Base-by-base conservation (phyloP, 1,284 basidiomycete genomes). In the Sanghuangporus weigelae region DNA sequence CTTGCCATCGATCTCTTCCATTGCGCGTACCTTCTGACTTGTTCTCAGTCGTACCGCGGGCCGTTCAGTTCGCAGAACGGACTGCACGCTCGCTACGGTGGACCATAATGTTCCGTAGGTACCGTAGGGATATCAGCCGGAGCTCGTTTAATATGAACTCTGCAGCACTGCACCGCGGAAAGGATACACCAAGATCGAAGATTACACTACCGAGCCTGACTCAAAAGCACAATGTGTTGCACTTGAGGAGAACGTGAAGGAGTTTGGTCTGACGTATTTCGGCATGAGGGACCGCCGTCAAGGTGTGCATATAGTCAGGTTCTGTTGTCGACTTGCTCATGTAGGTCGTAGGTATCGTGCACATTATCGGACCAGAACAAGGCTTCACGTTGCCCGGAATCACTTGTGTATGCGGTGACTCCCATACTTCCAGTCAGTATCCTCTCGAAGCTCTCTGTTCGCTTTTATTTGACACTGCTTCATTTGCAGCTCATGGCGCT, bases 31-130 rank as follows among this genome's bases (percentile, higher is more conserved):
- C 59, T 31, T 46, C 60, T 56, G 21, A 54, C 38, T 19, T 44
- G 19, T 3, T 60, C 44, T 11, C 61, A 93, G 91, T 68, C 85
- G 93, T 67, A 90, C 84, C 69, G 93, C 96, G 59, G 84, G 84
- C 46, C 85, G 95, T 63, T 81, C 83, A 46, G 95, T 97, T 62
- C 87, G 96, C 61, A 81, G 95, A 63, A 90, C 94, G 49, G 95
- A 98, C 75, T 97, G 95, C 75, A 97, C 96, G 60, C 83, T 98
- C 54, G 95, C 93, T 14, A 98, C 95, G 1, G 90, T 96, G 31
- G 95, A 97, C 77, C 95, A 98, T 78, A 98, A 98, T 71, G 87
- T 97, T 67, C 95, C 95, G 93, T 95, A 76, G 74, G 93, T 84
- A 54, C 61, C 19, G 54, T n/a, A n/a, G 2, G 44, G 12, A 46